Evolutionary conservation across 176 grass and related monocot genomes (phyloP), one percentile per base, ranked within the genome.

Genomic region (Aegilops speltoides): DNA sequence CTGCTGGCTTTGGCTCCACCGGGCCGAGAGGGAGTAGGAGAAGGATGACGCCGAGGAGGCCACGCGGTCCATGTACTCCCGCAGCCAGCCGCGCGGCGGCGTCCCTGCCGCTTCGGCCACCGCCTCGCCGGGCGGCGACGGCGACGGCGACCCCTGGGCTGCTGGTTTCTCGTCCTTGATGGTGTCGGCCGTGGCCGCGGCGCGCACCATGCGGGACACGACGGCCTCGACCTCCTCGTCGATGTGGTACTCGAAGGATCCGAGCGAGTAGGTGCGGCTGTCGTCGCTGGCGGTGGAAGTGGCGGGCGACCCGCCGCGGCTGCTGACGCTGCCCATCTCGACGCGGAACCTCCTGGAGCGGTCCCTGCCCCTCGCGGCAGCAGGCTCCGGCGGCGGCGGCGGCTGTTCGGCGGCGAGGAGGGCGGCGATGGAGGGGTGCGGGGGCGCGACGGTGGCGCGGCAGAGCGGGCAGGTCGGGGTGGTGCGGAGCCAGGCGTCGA

Each of bases 141-240:
- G 93, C 5, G 45, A 63, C 16, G 87, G 85, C 1, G 79, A 45
- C 3, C 66, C 60, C 46, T 75, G 54, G 8, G 3, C 17, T 3
- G 40, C 19, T 1, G 34, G 82, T 24, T 90, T 93, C 6, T 87
- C 89, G 29, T 91, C 92, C 81, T 82, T 90, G 29, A 64, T 5
- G 4, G 6, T 8, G 3, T 61, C 46, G 9, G 26, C 24, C 74
- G 32, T 86, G 28, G 45, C 59, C 14, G 76, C 23, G 56, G 72
- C 64, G 70, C 82, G 67, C n/a, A 82, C 45, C 67, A 87, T 65
- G 65, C 86, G 85, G 66, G 92, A 83, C 34, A 97, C 78, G n/a
- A 97, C 88, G 41, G 92, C 95, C 77, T 97, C 95, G 59, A 97
- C 89, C 71, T 97, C 95, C 84, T 97, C 95, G 77, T 98, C 96